Evolutionary conservation across 2,329 filamentous ascomycete species (phyloP).

Genomic region (Diaporthe sp.): DNA sequence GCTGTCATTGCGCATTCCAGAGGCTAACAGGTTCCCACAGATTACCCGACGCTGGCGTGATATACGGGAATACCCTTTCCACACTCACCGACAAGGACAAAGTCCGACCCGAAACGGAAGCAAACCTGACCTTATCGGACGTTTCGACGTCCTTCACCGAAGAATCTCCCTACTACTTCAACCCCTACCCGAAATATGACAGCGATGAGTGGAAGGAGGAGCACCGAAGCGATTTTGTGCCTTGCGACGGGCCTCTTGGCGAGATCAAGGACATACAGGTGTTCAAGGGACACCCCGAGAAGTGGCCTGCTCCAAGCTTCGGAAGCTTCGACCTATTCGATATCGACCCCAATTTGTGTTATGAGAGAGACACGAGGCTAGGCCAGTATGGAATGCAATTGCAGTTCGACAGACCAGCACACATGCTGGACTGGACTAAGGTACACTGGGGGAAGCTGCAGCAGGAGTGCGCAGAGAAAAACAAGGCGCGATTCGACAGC

Average conservation of each 20-base stretch:
- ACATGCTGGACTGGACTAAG: conserved; percentile 69
- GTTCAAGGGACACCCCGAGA: conserved; percentile 72
- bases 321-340: conserved; percentile 73
- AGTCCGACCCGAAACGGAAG: conserved; percentile 48
- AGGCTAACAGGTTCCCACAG: conserved; percentile 52
- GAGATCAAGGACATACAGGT: conserved; percentile 73
- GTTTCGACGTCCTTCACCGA: conserved; percentile 54
- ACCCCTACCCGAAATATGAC: conserved; percentile 81
- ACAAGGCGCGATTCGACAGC: conserved; percentile 74
- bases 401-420: conserved; percentile 61
- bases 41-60: conserved; percentile 61
- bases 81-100: conserved; percentile 58
- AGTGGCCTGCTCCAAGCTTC: conserved; percentile 72
- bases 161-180: conserved; percentile 70
- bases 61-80: conserved; percentile 71
- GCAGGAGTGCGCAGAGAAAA: conserved; percentile 73
- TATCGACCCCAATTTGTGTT: conserved; percentile 75
- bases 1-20: conserved; percentile 35
- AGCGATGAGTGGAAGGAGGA: conserved; percentile 69
- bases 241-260: conserved; percentile 77
- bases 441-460: conserved; percentile 82
- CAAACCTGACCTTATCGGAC: conserved; percentile 47
- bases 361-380: conserved; percentile 78
- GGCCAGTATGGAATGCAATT: conserved; percentile 74
- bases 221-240: conserved; percentile 70